These are phyloP conservation scores for Aciculosporium take DNA, from an alignment of 2,329 filamentous ascomycete genomes.

Conservation along the genomic window DNA sequence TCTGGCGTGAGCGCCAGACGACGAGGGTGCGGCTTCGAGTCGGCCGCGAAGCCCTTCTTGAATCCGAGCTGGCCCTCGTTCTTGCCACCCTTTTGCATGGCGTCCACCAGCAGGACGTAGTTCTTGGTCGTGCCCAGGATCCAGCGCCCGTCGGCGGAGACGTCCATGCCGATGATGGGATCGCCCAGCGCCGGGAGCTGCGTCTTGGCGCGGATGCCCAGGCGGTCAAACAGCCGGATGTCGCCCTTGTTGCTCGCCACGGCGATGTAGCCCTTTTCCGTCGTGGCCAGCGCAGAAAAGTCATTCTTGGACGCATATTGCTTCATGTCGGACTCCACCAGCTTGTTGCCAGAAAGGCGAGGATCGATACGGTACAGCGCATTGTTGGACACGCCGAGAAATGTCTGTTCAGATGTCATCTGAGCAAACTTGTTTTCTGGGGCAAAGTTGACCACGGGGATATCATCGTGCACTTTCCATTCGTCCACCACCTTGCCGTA, in stretches of 20 bases:
- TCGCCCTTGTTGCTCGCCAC: constrained; percentile 97
- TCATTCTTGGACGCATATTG: constrained; percentile 96
- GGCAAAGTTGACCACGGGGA: constrained; percentile 79
- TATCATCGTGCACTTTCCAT: constrained; percentile 96
- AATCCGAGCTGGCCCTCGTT: constrained; percentile 98
- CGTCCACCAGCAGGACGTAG: constrained; percentile 86
- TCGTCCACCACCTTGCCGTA: constrained; percentile 97
- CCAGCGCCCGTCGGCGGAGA: constrained; percentile 92
- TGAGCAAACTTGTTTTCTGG: constrained; percentile 97
- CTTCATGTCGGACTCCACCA: constrained; percentile 86
- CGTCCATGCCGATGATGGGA: constrained; percentile 85
- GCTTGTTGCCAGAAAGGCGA: constrained; percentile 75
- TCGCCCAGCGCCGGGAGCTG: constrained; percentile 92
- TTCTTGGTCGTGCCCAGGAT: constrained; percentile 87
- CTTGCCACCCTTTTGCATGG: constrained; percentile 81
- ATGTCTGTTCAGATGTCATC: constrained; percentile 90
- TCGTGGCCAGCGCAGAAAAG: constrained; percentile 87
- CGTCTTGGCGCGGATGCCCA: constrained; percentile 95
- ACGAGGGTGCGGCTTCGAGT: constrained; percentile 83
- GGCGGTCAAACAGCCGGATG: constrained; percentile 86
- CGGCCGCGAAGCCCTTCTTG: constrained; percentile 82
- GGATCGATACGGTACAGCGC: constrained; percentile 90
- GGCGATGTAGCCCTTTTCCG: constrained; percentile 90
- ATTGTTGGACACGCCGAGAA: constrained; percentile 84
- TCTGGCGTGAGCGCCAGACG: constrained; percentile 78